Evolutionary conservation across 768 basidiomycete genomes (phyloP).

Genomic region (Amanita inopinata): DNA sequence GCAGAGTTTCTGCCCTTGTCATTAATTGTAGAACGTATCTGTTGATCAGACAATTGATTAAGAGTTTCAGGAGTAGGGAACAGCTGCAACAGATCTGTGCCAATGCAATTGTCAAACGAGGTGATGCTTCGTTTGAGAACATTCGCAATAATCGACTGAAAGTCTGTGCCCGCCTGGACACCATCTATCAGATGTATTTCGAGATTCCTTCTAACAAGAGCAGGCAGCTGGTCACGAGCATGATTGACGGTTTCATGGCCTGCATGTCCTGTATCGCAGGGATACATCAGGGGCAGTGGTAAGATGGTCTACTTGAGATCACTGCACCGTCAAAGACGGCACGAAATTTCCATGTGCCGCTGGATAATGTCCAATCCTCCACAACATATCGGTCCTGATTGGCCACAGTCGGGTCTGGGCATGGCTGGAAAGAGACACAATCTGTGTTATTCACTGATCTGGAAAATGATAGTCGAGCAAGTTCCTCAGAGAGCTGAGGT

Average conservation of each 20-base stretch:
- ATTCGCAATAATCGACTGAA: conserved; percentile 17
- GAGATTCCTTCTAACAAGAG: conserved; percentile 20
- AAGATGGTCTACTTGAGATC: not conserved
- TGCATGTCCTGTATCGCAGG: conserved; percentile 26
- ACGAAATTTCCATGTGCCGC: conserved; percentile 34
- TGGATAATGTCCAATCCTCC: conserved; percentile 27
- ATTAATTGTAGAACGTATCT: conserved; percentile 31
- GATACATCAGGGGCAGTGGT: not conserved
- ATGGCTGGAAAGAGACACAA: conserved; percentile 38
- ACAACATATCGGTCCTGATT: conserved; percentile 39
- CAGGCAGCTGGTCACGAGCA: conserved; percentile 22
- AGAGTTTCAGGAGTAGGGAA: conserved; percentile 30
- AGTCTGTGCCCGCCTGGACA: not conserved
- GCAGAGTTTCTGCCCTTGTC: conserved; percentile 25
- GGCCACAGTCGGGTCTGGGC: conserved; percentile 25
- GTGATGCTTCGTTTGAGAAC: conserved; percentile 26
- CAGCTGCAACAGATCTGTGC: conserved; percentile 26
- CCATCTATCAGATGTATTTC: too few species aligned
- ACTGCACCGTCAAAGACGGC: conserved; percentile 45
- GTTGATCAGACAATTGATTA: conserved; percentile 25
- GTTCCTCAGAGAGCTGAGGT: conserved; percentile 28
- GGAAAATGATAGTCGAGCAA: conserved; percentile 28
- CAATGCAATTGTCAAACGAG: conserved; percentile 28
- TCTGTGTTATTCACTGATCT: conserved; percentile 25
- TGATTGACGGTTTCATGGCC: conserved; percentile 40